phyloP scores from a whole-genome alignment of 768 basidiomycete genomes.

The Rhizopogon roseolus region DNA sequence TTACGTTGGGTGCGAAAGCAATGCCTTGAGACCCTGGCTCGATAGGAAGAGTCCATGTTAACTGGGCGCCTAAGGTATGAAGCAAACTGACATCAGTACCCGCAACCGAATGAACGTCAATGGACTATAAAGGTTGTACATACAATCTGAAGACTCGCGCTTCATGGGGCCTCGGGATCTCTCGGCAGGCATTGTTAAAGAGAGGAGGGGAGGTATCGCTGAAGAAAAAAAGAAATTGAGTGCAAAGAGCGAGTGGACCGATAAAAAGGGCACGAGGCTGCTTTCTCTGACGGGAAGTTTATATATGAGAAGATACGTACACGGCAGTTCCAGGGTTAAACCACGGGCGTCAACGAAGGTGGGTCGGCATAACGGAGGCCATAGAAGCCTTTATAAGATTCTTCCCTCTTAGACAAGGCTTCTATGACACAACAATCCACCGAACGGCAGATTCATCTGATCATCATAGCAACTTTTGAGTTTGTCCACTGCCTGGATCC shows the following conservation, averaged over 20 bases:
- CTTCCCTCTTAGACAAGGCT: conserved; percentile 5
- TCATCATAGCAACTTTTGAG: conserved; percentile 10
- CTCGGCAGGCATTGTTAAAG: conserved; percentile 40
- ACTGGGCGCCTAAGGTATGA: conserved; percentile 30
- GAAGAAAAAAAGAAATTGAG: conserved; percentile 1
- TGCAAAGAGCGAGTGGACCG: conserved; percentile 13
- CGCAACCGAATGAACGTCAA: neutral
- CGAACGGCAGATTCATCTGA: conserved; percentile 12
- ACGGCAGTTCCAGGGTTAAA: conserved; percentile 29
- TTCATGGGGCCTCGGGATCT: conserved; percentile 35
- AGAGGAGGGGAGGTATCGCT: conserved; percentile 19
- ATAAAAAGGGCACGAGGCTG: conserved; percentile 21
- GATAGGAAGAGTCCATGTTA: conserved; percentile 42
- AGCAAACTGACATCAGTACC: conserved; percentile 9
- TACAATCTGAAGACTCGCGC: conserved; percentile 32
- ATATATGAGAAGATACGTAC: conserved; percentile 28
- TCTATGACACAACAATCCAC: too few species aligned
- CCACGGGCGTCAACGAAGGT: conserved; percentile 21
- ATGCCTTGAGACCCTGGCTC: conserved; percentile 37
- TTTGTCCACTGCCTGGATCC: conserved; percentile 15
- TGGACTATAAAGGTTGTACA: conserved; percentile 8
- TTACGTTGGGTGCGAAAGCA: conserved; percentile 55
- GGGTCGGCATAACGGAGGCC: conserved; percentile 23
- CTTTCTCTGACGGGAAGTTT: conserved; percentile 18
- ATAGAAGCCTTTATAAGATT: conserved; percentile 21